Base-by-base conservation (phyloP, 2,329 filamentous ascomycete genomes). In the Arthrobotrys sphaeroides region DNA sequence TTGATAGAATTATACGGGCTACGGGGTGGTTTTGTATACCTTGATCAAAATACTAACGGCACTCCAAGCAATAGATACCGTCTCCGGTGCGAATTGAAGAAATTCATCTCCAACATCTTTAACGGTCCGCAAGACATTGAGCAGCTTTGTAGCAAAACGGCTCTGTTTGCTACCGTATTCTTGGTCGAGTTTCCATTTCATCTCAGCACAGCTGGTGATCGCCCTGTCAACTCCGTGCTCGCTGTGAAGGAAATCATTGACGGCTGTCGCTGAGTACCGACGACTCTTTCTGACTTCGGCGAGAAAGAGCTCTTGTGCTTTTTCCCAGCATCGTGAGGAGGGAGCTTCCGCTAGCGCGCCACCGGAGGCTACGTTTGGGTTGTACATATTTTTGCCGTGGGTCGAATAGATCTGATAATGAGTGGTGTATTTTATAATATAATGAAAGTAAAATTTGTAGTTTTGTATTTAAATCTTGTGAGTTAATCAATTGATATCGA, bases 31-130 rank as follows among this genome's bases (percentile, higher is more conserved):
- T 20, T n/a, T n/a, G n/a, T n/a, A 42, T 72, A 72, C 67, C 22
- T n/a, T 57, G 6, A 72, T 64, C 12, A 72, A 38, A 5, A 31
- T 31, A 18, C 59, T 72, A 22, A 72, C 59, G 10, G 67, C 67
- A 16, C 59, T 43, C 67, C 67, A 72, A 5, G 47, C 67, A 31
- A 72, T 72, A 31, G 45, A 57, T 13, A 64, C 38, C 31, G 42
- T 64, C 6, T 72, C 59, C 3, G 67, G 47, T 12, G 67, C 67
- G 42, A 49, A 72, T 38, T 72, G 24, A 5, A 72, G 42, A 22
- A 72, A 60, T 2, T 57, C 45, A 43, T 72, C 67, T 16, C 28
- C 59, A 47, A 72, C 42, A 36, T 20, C 49, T 22, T 64, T 72
- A 6, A 64, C 67, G 22, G 59, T 60, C 9, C 55, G 28, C 36